These are phyloP conservation scores for Colletotrichum sp. DNA, from an alignment of 2,329 filamentous ascomycete genomes.

Conservation along the genomic window DNA sequence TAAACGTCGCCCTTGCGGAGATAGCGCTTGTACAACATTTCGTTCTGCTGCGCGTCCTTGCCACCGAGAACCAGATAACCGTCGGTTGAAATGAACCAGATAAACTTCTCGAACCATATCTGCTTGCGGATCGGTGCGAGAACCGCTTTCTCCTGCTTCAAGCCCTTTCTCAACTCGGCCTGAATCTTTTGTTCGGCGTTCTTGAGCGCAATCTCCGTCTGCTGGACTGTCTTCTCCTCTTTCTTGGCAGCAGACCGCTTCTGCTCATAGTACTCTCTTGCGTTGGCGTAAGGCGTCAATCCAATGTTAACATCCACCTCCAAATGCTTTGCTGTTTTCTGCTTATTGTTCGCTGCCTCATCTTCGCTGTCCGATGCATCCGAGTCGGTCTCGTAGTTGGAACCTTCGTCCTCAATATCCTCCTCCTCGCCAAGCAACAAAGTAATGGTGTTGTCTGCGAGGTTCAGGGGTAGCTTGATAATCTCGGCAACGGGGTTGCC, in stretches of 20 bases:
- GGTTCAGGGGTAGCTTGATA: conserved; percentile 85
- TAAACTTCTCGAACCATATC: conserved; percentile 97
- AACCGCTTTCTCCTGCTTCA: conserved; percentile 92
- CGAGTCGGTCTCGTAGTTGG: conserved; percentile 69
- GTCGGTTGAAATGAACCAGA: conserved; percentile 94
- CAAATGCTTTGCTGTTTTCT: conserved; percentile 57
- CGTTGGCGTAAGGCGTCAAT: conserved; percentile 86
- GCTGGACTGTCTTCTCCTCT: conserved; percentile 83
- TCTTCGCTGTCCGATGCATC: conserved; percentile 63
- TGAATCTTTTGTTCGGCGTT: conserved; percentile 89
- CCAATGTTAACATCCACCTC: conserved; percentile 85
- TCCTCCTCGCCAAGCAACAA: conserved; percentile 76
- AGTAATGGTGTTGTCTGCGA: conserved; percentile 89
- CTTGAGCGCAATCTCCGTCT: conserved; percentile 83
- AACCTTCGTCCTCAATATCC: conserved; percentile 65
- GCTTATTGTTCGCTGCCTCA: conserved; percentile 39
- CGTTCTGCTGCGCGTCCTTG: conserved; percentile 87
- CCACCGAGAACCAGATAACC: conserved; percentile 91
- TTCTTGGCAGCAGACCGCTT: conserved; percentile 85
- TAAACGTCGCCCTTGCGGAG: conserved; percentile 90
- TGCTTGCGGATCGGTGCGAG: conserved; percentile 82
- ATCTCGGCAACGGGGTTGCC: conserved; percentile 85
- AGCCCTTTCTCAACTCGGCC: conserved; percentile 81
- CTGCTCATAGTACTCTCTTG: conserved; percentile 89
- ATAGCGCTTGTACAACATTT: conserved; percentile 87